A percentile compares a stretch with the other conserved stretches of the same genome.
Conservation (phyloP, 2,329 filamentous ascomycete genomes). For the Chaetomiaceae sp. region DNA sequence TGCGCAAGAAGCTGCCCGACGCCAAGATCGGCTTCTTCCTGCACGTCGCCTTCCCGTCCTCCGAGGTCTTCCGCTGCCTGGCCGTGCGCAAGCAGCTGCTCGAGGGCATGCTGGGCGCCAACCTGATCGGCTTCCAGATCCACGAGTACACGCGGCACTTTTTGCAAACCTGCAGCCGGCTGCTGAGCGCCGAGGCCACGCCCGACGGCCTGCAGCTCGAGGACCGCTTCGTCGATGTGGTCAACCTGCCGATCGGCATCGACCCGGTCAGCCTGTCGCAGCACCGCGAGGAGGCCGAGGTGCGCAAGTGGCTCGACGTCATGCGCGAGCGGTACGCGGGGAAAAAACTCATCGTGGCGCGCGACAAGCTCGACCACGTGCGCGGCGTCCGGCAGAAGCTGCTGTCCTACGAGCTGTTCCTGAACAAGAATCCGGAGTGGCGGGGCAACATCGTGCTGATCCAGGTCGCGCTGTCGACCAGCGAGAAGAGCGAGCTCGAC, state of each 20-base stretch:
- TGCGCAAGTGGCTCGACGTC: conserved; percentile 70
- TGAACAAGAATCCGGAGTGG: conserved; percentile 91
- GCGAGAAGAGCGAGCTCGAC: conserved; percentile 80
- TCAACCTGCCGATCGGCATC: conserved; percentile 81
- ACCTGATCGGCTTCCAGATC: conserved; percentile 89
- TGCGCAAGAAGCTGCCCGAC: conserved; percentile 83
- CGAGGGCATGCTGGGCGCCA: conserved; percentile 87
- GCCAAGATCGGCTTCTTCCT: conserved; percentile 96
- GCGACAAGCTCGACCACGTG: conserved; percentile 90
- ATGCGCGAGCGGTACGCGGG: conserved; percentile 79
- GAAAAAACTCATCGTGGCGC: conserved; percentile 85
- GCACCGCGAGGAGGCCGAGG: conserved; percentile 65
- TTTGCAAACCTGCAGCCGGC: conserved; percentile 86
- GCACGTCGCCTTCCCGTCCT: conserved; percentile 91
- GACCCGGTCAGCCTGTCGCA: conserved; percentile 70
- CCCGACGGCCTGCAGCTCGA: conserved; percentile 84
- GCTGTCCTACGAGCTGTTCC: conserved; percentile 83
- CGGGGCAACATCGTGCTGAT: conserved; percentile 82
- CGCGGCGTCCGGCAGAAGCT: conserved; percentile 91
- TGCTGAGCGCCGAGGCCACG: conserved; percentile 84
- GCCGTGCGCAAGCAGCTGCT: conserved; percentile 81
- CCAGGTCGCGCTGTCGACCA: conserved; percentile 86
- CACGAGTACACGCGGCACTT: conserved; percentile 92
- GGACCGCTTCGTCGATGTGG: conserved; percentile 86
- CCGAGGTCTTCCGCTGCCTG: conserved; percentile 89